Conservation (phyloP, 208 protist genomes). For the Leishmania arabica region DNA sequence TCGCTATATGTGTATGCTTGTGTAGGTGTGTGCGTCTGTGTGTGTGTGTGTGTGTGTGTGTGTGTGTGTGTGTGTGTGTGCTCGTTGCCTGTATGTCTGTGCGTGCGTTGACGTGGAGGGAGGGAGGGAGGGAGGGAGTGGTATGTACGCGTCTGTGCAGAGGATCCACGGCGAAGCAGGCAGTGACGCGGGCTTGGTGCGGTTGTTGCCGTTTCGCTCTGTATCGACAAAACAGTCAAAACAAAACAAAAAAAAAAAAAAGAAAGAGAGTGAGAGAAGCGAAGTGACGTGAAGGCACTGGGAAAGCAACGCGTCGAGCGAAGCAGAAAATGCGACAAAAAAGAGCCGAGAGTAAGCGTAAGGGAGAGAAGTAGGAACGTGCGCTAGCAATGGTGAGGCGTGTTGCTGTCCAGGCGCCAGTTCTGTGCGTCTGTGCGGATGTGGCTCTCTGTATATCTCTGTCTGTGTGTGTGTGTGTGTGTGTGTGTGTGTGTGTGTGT, state of each 20-base stretch:
- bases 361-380: background rate
- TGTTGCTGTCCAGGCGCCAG: background rate
- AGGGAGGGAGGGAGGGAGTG: background rate
- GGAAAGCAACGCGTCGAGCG: background rate
- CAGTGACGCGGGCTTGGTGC: background rate
- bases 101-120: background rate
- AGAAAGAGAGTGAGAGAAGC: too few species aligned
- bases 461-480: too few species aligned
- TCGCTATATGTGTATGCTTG: background rate
- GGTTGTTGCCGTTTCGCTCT: background rate
- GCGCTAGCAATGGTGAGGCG: background rate
- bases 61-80: too few species aligned
- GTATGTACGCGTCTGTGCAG: background rate
- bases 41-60: background rate
- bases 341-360: background rate
- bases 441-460: too few species aligned
- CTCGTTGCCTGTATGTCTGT: background rate
- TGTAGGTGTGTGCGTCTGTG: background rate
- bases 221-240: background rate
- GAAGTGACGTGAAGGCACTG: too few species aligned
- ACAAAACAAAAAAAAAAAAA: background rate
- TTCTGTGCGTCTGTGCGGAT: background rate
- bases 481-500: too few species aligned
- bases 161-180: background rate
- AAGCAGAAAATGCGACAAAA: constrained; percentile 12